Conservation (phyloP, 495 filamentous ascomycete species). For the Penicillium fimorum region DNA sequence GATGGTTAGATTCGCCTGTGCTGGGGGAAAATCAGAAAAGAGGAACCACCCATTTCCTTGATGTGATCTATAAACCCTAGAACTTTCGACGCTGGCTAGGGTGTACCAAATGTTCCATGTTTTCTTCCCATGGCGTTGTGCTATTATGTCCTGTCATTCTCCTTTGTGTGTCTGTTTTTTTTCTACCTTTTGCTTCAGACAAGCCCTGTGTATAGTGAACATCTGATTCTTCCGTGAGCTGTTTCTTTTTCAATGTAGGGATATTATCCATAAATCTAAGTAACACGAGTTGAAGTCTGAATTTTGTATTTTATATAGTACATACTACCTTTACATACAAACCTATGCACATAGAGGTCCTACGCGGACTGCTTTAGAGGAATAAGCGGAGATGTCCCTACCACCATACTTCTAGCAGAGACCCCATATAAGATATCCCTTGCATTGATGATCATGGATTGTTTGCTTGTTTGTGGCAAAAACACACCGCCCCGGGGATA, state of each 20-base stretch:
- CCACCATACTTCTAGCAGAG: too few species aligned
- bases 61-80: constrained; percentile 22
- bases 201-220: constrained; percentile 38
- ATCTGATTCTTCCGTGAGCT: constrained; percentile 20
- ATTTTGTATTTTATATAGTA: not conserved
- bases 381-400: too few species aligned
- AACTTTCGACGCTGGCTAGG: constrained; percentile 21
- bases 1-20: constrained; percentile 20
- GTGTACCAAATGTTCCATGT: constrained; percentile 33
- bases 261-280: not conserved
- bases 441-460: not conserved
- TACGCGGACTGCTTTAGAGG: too few species aligned
- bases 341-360: not conserved
- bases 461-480: not conserved
- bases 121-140: constrained; percentile 38
- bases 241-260: not conserved
- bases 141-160: constrained; percentile 30
- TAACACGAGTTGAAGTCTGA: not conserved
- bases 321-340: not conserved
- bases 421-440: too few species aligned
- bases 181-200: constrained; percentile 20
- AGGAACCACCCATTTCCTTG: constrained; percentile 13
- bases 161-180: constrained; percentile 27
- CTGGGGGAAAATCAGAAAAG: constrained; percentile 18
- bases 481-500: not conserved